Conservation (phyloP, 1,139 yeast species). For the Kurtzmaniella quercitrusa region DNA sequence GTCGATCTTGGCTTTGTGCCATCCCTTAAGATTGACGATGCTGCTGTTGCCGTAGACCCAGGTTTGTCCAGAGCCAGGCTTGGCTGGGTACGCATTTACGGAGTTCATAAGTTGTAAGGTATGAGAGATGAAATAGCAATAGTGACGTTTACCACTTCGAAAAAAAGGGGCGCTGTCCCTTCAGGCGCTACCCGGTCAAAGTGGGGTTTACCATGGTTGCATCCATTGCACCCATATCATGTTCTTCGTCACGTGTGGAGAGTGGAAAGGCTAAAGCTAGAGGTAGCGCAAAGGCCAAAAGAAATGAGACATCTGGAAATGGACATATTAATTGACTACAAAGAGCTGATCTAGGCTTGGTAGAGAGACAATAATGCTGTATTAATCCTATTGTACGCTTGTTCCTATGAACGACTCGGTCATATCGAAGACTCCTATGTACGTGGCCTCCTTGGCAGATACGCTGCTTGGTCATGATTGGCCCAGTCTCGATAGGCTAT, state of each 20-base stretch:
- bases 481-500: too few species aligned
- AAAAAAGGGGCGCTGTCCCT: not conserved
- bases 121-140: not conserved
- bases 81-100: not conserved
- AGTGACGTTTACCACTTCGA: not conserved
- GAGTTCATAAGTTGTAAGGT: not conserved
- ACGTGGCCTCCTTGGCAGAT: too few species aligned
- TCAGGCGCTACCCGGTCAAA: not conserved
- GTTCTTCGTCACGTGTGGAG: not conserved
- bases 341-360: too few species aligned
- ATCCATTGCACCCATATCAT: not conserved
- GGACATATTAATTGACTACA: too few species aligned
- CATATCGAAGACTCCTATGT: too few species aligned
- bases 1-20: constrained; percentile 29
- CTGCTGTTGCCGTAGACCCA: constrained; percentile 23
- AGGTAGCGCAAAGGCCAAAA: too few species aligned
- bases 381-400: too few species aligned
- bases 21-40: constrained; percentile 27
- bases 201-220: not conserved
- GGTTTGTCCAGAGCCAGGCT: constrained; percentile 12
- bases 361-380: too few species aligned
- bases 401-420: too few species aligned
- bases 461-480: too few species aligned
- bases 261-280: too few species aligned
- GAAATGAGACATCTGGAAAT: too few species aligned